These are phyloP conservation scores for Candida koratica DNA, from an alignment of 805 yeast genomes.

Conservation along the genomic window DNA sequence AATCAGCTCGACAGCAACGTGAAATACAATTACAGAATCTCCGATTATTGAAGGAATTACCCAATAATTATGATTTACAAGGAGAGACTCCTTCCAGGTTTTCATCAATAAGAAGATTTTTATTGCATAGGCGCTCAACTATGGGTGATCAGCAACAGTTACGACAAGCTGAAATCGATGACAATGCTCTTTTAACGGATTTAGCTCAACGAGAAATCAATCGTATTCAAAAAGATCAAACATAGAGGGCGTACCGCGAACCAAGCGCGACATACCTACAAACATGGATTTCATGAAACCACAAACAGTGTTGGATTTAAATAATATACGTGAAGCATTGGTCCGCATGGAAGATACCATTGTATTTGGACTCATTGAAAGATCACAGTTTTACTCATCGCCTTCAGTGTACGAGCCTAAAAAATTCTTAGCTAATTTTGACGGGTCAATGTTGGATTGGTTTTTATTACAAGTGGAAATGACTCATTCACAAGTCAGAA, in stretches of 20 bases:
- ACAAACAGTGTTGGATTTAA: constrained; percentile 72
- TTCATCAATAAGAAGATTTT: constrained; percentile 31
- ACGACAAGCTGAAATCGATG: constrained; percentile 20
- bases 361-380: constrained; percentile 85
- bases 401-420: constrained; percentile 67
- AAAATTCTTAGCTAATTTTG: constrained; percentile 61
- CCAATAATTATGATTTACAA: constrained; percentile 23
- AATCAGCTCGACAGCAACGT: constrained; percentile 26
- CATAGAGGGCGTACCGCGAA: neutral
- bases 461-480: constrained; percentile 69
- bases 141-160: constrained; percentile 19
- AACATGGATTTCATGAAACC: constrained; percentile 90
- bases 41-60: constrained; percentile 27
- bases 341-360: constrained; percentile 96
- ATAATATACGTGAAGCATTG: constrained; percentile 78
- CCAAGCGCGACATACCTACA: neutral
- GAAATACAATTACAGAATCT: constrained; percentile 25
- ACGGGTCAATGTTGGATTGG: constrained; percentile 88
- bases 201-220: constrained; percentile 29
- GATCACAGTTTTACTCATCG: constrained; percentile 80
- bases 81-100: constrained; percentile 27
- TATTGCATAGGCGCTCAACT: constrained; percentile 30
- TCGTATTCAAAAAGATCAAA: neutral
- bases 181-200: constrained; percentile 27
- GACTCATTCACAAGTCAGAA: constrained; percentile 64